Conservation (phyloP, 164 flowering plant species). For the Taxillus chinensis region DNA sequence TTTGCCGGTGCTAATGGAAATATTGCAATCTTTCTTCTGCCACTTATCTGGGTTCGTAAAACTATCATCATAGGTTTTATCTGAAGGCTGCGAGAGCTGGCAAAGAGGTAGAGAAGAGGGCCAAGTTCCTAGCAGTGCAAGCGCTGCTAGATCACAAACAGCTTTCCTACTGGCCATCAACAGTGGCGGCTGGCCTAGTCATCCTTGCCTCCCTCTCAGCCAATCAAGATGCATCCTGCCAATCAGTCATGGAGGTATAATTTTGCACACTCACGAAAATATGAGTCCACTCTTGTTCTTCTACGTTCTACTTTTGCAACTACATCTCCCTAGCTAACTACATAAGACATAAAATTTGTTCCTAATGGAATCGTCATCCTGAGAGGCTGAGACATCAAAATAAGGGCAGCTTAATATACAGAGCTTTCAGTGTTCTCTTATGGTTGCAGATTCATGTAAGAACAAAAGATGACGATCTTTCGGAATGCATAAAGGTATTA, state of each 20-base stretch:
- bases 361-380: too few relatives aligned
- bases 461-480: slow-evolving; percentile 52
- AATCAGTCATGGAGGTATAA: slow-evolving; percentile 50
- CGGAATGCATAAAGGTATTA: slow-evolving; percentile 68
- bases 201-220: slow-evolving; percentile 52
- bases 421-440: background rate
- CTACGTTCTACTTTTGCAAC: too few relatives aligned
- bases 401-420: too few relatives aligned
- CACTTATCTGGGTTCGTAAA: background rate
- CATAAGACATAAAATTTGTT: too few relatives aligned
- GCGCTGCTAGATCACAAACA: slow-evolving; percentile 55
- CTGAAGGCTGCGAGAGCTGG: slow-evolving; percentile 69
- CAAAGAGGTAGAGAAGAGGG: slow-evolving; percentile 40
- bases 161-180: slow-evolving; percentile 74
- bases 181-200: slow-evolving; percentile 79
- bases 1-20: background rate
- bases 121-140: slow-evolving; percentile 50
- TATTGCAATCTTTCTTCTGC: background rate
- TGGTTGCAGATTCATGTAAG: slow-evolving; percentile 65
- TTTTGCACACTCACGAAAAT: too few relatives aligned
- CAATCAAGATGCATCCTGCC: slow-evolving; percentile 36
- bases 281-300: too few relatives aligned
- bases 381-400: too few relatives aligned
- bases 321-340: too few relatives aligned
- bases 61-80: slow-evolving; percentile 53